Percentiles rank a stretch among this genome's conserved stretches.
Conservation (phyloP, 2,329 filamentous ascomycete species). For the Aspergillus tanneri region DNA sequence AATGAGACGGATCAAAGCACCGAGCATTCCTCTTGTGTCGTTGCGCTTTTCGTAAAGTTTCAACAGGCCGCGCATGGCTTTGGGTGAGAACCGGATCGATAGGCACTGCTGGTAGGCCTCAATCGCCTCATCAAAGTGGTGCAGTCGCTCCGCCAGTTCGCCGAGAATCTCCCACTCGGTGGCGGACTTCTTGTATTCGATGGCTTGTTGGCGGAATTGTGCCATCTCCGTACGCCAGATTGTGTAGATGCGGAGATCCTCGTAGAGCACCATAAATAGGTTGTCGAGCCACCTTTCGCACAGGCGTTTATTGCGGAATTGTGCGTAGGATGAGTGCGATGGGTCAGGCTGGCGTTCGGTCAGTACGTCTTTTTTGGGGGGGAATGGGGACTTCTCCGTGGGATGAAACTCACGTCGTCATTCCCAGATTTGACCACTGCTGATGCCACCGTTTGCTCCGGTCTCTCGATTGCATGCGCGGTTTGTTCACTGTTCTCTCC, state of each 20-base stretch:
- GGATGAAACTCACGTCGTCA: slow-evolving; percentile 59
- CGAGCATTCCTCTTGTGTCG: slow-evolving; percentile 77
- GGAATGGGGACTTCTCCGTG: neutral
- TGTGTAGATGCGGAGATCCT: slow-evolving; percentile 95
- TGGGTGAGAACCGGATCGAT: slow-evolving; percentile 84
- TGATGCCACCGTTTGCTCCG: slow-evolving; percentile 73
- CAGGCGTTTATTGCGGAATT: slow-evolving; percentile 93
- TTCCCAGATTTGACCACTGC: slow-evolving; percentile 72
- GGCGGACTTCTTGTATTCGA: slow-evolving; percentile 94
- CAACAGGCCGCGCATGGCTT: slow-evolving; percentile 82
- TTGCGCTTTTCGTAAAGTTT: slow-evolving; percentile 74
- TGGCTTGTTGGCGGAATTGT: slow-evolving; percentile 87
- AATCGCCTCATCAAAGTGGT: slow-evolving; percentile 85
- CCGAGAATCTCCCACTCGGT: slow-evolving; percentile 99
- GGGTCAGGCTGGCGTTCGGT: slow-evolving; percentile 54
- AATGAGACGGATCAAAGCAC: slow-evolving; percentile 83
- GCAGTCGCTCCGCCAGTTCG: slow-evolving; percentile 84
- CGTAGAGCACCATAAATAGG: slow-evolving; percentile 98
- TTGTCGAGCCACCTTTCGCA: slow-evolving; percentile 98
- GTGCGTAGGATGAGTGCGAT: slow-evolving; percentile 73
- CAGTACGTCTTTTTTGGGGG: neutral
- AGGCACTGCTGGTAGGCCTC: slow-evolving; percentile 92
- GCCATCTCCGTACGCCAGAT: slow-evolving; percentile 99
- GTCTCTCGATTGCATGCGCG: slow-evolving; percentile 66
- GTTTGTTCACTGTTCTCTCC: slow-evolving; percentile 35